Conservation (phyloP, 345 rosid genomes). For the Camelina hispida region DNA sequence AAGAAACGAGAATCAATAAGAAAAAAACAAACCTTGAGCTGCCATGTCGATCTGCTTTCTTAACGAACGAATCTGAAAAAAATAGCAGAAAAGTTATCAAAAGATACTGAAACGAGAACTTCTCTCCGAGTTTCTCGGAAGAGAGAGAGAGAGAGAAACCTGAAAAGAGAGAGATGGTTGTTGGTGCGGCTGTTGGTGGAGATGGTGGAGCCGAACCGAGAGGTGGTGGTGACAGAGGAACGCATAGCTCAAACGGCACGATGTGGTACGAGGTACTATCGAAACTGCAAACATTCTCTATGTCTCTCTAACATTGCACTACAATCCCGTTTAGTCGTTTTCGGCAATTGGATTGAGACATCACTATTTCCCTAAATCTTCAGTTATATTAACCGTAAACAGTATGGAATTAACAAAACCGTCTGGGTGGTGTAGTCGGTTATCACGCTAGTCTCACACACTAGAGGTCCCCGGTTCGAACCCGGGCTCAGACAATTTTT, state of each 20-base stretch:
- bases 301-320: constrained; percentile 1
- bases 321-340: constrained; percentile 22
- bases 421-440: constrained; percentile 84
- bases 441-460: constrained; percentile 87
- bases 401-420: not conserved
- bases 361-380: not conserved
- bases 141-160: constrained; percentile 30
- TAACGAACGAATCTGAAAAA: constrained; percentile 43
- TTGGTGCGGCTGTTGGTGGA: constrained; percentile 31
- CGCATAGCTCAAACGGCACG: constrained; percentile 43
- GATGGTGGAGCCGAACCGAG: constrained; percentile 44
- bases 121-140: constrained; percentile 32
- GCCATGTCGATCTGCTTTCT: constrained; percentile 45
- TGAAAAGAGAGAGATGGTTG: constrained; percentile 29
- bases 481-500: constrained; percentile 61
- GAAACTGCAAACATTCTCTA: constrained; percentile 40
- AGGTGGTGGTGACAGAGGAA: constrained; percentile 35
- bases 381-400: not conserved
- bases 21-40: constrained; percentile 38
- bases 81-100: no score
- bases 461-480: constrained; percentile 79
- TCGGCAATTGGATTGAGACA: not conserved
- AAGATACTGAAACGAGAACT: not conserved
- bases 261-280: constrained; percentile 28
- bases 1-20: not conserved